Percentiles rank a stretch among this genome's conserved stretches.
These are phyloP conservation scores for Lentinula boryana DNA, from an alignment of 768 basidiomycete species.

Conservation along the genomic window DNA sequence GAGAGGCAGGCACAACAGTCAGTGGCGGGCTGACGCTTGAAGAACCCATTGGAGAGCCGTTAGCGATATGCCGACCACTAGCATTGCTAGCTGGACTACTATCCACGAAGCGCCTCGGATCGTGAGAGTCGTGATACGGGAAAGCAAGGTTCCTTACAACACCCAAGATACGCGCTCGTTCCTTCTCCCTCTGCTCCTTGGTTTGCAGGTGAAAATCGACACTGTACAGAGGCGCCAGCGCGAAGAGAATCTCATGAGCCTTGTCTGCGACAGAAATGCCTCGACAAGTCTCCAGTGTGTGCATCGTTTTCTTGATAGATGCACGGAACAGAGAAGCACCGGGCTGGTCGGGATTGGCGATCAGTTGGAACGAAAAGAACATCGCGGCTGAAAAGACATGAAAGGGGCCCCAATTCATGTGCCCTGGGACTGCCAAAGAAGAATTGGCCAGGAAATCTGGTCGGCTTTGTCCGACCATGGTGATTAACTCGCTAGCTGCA, in stretches of 20 bases:
- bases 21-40: conserved; percentile 54
- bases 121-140: conserved; percentile 70
- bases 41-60: conserved; percentile 50
- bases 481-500: conserved; percentile 73
- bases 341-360: conserved; percentile 74
- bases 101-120: conserved; percentile 40
- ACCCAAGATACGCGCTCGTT: conserved; percentile 54
- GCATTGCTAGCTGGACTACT: conserved; percentile 44
- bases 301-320: conserved; percentile 65
- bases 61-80: conserved; percentile 33
- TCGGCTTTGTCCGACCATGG: conserved; percentile 68
- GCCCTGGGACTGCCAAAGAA: conserved; percentile 68
- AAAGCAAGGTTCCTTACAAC: conserved; percentile 73
- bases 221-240: conserved; percentile 70
- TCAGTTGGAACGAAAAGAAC: conserved; percentile 89
- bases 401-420: conserved; percentile 81
- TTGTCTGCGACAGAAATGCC: conserved; percentile 70
- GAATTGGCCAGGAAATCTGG: conserved; percentile 71
- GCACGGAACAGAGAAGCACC: conserved; percentile 72
- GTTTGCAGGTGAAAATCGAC: conserved; percentile 49
- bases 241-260: conserved; percentile 62
- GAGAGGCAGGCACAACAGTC: conserved; percentile 27
- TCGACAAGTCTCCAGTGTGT: conserved; percentile 58
- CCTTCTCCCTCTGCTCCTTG: conserved; percentile 48
- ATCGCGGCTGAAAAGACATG: conserved; percentile 84